Evolutionary conservation across 495 filamentous ascomycete species (phyloP), one percentile per base, ranked within the genome.

Genomic region (Lepidopterella palustris): DNA sequence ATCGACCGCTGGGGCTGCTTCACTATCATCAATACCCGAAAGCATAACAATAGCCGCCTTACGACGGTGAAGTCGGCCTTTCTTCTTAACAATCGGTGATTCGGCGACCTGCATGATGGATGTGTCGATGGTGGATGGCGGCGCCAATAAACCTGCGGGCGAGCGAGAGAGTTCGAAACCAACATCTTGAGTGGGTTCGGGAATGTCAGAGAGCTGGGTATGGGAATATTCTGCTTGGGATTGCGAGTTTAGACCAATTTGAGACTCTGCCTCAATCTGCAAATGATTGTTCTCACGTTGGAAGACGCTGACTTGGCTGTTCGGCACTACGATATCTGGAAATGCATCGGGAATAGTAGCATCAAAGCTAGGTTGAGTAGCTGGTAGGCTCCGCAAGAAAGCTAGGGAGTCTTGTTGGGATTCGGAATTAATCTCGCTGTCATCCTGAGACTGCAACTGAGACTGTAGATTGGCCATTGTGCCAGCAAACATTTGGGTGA

Each of bases 401-500:
- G 76, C 75, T 27, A 83, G 56, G 20, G 78, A 77, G 45, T 77
- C 79, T 51, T 77, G 71, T 26, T 76, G 73, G 23, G 65, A 63
- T 27, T 74, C 65, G 3, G 55, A 28, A 29, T 66, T 57, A 67
- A 53, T 64, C 23, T 13, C 47, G 69, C 28, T 66, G 58, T 56
- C 23, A 40, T 68, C 18, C 56, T 26, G 50, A 55, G 53, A n/a
- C 51, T 68, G 55, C 45, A 68, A 53, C 27, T 55, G 66, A 4
- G 66, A 62, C 25, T 77, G 65, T 45, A 81, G 83, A 29, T 88
- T 82, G 50, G 85, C 88, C 81, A 97, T 86, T 1, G 92, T 97
- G 25, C 88, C 90, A n/a, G 87, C 87, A 70, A 96, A 97, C 53
- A 90, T 89, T 70, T 97, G 92, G 4, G 90, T 96, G 51, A 96